A percentile compares a stretch with the other conserved stretches of the same genome.
phyloP scores from a whole-genome alignment of 1,284 basidiomycete species.

The Cutaneotrichosporon daszewskae region DNA sequence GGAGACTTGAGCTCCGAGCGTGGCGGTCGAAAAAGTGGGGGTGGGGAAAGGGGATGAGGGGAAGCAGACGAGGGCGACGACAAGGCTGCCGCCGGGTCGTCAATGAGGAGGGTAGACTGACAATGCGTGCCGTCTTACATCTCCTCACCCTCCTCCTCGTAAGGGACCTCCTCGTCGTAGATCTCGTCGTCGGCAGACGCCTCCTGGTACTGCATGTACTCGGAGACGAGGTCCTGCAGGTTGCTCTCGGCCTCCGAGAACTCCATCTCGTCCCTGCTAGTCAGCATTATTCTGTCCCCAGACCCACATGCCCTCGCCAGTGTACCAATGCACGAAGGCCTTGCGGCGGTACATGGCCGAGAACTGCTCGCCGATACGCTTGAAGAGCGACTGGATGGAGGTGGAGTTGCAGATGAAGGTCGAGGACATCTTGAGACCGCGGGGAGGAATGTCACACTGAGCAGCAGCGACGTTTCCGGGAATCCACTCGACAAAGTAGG shows the following conservation, averaged over 20 bases:
- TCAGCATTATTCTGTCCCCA: slow-evolving; percentile 36
- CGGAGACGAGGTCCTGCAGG: slow-evolving; percentile 42
- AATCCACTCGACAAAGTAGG: slow-evolving; percentile 98
- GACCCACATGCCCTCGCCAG: slow-evolving; percentile 72
- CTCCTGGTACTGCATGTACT: slow-evolving; percentile 76
- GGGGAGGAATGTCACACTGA: slow-evolving; percentile 86
- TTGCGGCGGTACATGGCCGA: slow-evolving; percentile 98
- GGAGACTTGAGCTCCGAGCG: slow-evolving; percentile 37
- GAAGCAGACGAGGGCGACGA: slow-evolving; percentile 13
- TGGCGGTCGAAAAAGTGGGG: slow-evolving; percentile 24
- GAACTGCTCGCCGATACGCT: slow-evolving; percentile 95
- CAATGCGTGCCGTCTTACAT: slow-evolving; percentile 11
- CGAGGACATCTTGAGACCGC: slow-evolving; percentile 89
- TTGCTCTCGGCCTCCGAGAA: slow-evolving; percentile 62
- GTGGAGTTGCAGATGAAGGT: slow-evolving; percentile 98
- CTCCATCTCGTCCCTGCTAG: slow-evolving; percentile 65
- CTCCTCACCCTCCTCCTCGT: slow-evolving; percentile 39
- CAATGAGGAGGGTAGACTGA: slow-evolving; percentile 7
- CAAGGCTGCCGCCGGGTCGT: slow-evolving; percentile 18
- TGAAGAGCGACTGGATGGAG: slow-evolving; percentile 95
- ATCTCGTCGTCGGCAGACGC: slow-evolving; percentile 55
- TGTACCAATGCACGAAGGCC: slow-evolving; percentile 99
- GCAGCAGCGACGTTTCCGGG: slow-evolving; percentile 96
- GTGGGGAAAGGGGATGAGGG: slow-evolving; percentile 3
- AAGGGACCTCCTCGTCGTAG: slow-evolving; percentile 47